phyloP scores from a whole-genome alignment of 495 filamentous ascomycete genomes.

The Penicillium chermesinum region DNA sequence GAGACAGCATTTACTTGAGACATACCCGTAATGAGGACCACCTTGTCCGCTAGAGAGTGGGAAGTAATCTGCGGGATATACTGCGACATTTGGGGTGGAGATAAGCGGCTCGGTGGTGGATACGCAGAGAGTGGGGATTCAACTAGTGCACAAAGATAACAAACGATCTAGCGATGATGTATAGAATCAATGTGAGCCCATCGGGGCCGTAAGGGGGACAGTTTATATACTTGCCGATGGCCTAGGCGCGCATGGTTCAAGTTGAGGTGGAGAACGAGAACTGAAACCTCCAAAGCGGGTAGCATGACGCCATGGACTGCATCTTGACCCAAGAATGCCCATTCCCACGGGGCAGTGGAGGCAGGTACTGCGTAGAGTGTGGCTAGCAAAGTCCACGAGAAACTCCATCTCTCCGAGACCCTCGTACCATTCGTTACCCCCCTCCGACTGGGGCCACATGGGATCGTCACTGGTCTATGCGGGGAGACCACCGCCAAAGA shows the following conservation, averaged over 20 bases:
- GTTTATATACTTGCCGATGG: background rate
- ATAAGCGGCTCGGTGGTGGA: constrained; percentile 2
- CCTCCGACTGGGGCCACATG: too few species aligned
- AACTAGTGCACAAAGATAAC: too few species aligned
- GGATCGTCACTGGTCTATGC: constrained; percentile 8
- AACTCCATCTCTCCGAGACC: too few species aligned
- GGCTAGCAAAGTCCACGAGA: too few species aligned
- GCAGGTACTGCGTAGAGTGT: too few species aligned
- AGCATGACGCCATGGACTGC: background rate
- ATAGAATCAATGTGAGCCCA: background rate
- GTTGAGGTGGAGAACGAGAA: background rate
- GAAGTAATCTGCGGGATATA: constrained; percentile 24
- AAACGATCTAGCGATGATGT: too few species aligned
- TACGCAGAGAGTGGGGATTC: background rate
- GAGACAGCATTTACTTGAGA: too few species aligned
- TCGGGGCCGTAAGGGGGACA: background rate
- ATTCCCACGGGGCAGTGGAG: background rate
- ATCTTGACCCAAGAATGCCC: background rate
- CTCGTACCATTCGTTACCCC: too few species aligned
- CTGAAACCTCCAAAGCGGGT: background rate
- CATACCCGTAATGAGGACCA: constrained; percentile 46
- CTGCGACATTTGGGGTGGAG: constrained; percentile 19
- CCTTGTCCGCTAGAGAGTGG: constrained; percentile 34
- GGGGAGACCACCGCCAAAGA: constrained; percentile 8
- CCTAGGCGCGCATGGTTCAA: background rate